Base-by-base conservation (phyloP, 768 basidiomycete species). In the Mycena pura region DNA sequence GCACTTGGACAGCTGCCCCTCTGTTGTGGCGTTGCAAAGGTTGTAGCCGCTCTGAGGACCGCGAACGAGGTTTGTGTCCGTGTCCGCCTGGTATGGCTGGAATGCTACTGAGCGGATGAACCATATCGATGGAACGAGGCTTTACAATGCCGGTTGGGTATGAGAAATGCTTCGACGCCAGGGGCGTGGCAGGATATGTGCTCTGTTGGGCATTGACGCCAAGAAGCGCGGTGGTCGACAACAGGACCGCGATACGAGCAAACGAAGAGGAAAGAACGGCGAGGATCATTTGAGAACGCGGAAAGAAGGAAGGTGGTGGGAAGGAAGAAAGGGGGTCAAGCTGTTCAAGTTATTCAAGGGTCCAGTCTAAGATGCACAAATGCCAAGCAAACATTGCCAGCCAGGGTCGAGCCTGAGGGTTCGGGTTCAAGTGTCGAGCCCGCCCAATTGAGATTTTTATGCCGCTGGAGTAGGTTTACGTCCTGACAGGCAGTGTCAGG, bases 41-140 rank as follows among this genome's bases (percentile, higher is more conserved):
- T 86, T 87, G 78, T 85, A 86, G 29, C 88, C 88, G 19, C 59
- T 68, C 65, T 89, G 88, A 6, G 74, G 67, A 14, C 88, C 89
- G 55, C 89, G 64, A 80, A 44, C 70, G 68, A 60, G 74, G n/a
- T 58, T 72, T 13, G 70, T 48, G 57, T 72, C 72, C 43, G 78
- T 70, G 53, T 83, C 79, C 25, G 76, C 82, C 73, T 85, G 77
- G 65, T 84, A 78, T 5, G 85, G 85, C 84, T 85, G 55, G 29
- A 22, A 29, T n/a, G n/a, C 17, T 17, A 2, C 7, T 44, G 34
- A 53, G 40, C 17, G 0, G 17, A 1, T 25, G 34, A 17, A 24
- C 1, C 5, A 22, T 14, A n/a, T 29, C 31, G 34, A 29, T 25
- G 19, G n/a, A 43, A 45, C 36, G 17, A 10, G 10, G 5, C 73